Conservation (phyloP, 805 yeast genomes). For the Candida nanaspora region DNA sequence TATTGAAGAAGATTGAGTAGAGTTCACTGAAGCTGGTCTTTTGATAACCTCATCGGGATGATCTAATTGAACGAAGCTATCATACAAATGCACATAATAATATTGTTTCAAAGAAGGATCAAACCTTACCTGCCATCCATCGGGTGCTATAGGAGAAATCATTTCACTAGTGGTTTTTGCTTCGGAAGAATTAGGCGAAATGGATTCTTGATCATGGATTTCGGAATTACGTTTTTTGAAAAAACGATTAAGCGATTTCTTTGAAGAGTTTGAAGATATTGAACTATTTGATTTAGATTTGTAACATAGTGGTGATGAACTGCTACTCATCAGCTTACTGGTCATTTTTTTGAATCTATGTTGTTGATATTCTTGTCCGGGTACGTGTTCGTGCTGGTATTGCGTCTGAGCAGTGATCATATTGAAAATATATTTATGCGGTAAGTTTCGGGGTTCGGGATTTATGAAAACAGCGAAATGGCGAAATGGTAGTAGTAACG, state of each 20-base stretch:
- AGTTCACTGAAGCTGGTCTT: neutral
- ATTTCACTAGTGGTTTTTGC: neutral
- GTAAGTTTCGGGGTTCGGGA: no score
- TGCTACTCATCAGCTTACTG: no score
- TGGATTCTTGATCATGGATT: neutral
- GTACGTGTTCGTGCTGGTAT: no score
- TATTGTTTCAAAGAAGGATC: constrained; percentile 33
- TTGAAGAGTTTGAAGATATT: neutral
- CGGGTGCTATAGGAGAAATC: constrained; percentile 12
- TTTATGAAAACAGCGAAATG: no score
- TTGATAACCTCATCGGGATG: constrained; percentile 36
- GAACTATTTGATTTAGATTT: neutral
- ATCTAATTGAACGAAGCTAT: constrained; percentile 33
- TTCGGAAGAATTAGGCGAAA: no score
- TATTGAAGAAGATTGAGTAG: neutral
- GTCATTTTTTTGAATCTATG: neutral
- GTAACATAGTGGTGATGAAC: no score
- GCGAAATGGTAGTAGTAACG: no score
- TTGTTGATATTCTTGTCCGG: neutral
- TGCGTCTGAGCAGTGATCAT: no score
- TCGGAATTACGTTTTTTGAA: neutral
- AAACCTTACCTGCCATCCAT: constrained; percentile 28
- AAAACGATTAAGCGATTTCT: neutral
- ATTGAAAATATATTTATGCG: no score
- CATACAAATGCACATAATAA: constrained; percentile 31